These are phyloP conservation scores for Trametes sp. DNA, from an alignment of 1,284 basidiomycete genomes.

Conservation along the genomic window DNA sequence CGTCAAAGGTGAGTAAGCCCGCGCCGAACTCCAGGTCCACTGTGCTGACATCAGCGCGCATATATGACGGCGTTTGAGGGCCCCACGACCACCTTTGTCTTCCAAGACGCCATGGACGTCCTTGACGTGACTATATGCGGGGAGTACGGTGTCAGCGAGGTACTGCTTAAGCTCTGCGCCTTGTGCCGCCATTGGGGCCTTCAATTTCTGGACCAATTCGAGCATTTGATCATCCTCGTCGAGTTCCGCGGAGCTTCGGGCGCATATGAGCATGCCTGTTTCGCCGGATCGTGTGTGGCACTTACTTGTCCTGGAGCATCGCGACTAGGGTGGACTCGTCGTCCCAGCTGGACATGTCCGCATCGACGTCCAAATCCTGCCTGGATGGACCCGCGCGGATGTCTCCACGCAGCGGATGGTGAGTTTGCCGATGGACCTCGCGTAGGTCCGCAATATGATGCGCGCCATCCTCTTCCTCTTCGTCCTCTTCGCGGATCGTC, in stretches of 20 bases:
- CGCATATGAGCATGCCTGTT: conserved; percentile 4
- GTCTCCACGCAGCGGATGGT: conserved; percentile 27
- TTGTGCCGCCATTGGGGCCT: conserved; percentile 53
- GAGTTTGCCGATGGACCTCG: conserved; percentile 26
- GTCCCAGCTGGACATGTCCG: conserved; percentile 56
- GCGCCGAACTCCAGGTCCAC: conserved; percentile 56
- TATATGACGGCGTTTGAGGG: conserved; percentile 3
- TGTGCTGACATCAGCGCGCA: conserved; percentile 9
- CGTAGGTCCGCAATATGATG: conserved; percentile 15
- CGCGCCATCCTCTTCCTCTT: conserved; percentile 26
- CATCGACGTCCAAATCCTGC: conserved; percentile 38
- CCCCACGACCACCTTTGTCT: conserved; percentile 41
- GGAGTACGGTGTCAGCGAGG: conserved; percentile 58
- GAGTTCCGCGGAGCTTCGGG: conserved; percentile 30
- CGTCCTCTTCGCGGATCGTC: conserved; percentile 34
- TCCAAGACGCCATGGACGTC: conserved; percentile 51
- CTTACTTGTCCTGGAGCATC: conserved; percentile 55
- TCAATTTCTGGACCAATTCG: conserved; percentile 55
- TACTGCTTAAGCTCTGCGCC: conserved; percentile 54
- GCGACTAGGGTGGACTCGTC: conserved; percentile 64
- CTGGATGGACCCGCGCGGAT: conserved; percentile 20
- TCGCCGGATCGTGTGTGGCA: conserved; percentile 1
- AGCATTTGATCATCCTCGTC: conserved; percentile 47
- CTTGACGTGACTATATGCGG: conserved; percentile 58
- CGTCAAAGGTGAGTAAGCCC: conserved; percentile 59